A percentile compares a stretch with the other conserved stretches of the same genome.
Evolutionary conservation across 495 filamentous ascomycete genomes (phyloP).

Genomic region (Lophium mytilinum): DNA sequence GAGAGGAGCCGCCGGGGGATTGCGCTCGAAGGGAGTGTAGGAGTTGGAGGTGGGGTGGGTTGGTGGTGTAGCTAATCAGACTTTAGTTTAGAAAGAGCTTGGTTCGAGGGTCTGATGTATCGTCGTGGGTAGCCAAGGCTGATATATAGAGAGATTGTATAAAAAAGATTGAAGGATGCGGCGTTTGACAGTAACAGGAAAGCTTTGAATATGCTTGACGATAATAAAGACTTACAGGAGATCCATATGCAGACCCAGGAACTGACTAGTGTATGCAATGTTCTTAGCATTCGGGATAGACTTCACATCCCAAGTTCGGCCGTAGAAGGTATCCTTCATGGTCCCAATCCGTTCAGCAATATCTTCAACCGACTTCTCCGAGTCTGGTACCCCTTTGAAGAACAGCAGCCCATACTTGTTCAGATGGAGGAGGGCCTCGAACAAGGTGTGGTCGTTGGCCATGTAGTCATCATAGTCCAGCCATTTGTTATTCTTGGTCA

Average conservation of each 20-base stretch:
- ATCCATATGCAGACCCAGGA: conserved; percentile 85
- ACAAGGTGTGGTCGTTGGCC: conserved; percentile 43
- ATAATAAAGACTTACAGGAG: conserved; percentile 42
- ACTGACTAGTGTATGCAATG: conserved; percentile 76
- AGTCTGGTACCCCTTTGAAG: conserved; percentile 57
- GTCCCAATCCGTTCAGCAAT: conserved; percentile 66
- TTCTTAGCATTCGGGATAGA: conserved; percentile 73
- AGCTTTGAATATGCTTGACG: background rate
- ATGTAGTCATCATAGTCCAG: conserved; percentile 66
- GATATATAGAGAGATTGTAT: too few relatives aligned
- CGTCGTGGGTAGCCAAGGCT: too few relatives aligned
- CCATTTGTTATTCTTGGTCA: conserved; percentile 39
- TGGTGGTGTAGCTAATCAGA: conserved; percentile 53
- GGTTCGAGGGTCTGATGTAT: too few relatives aligned
- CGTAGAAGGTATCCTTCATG: conserved; percentile 79
- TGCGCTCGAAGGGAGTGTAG: conserved; percentile 78
- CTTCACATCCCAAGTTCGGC: conserved; percentile 79
- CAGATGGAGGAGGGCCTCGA: conserved; percentile 46
- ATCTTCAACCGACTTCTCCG: conserved; percentile 53
- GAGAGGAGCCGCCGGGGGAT: conserved; percentile 66
- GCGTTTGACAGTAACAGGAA: background rate
- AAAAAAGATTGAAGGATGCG: background rate
- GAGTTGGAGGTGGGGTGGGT: conserved; percentile 72
- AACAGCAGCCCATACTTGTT: conserved; percentile 60
- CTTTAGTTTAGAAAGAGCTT: too few relatives aligned